Evolutionary conservation across 129 eudicot genomes (phyloP).

Genomic region (Helichrysum umbraculigerum): DNA sequence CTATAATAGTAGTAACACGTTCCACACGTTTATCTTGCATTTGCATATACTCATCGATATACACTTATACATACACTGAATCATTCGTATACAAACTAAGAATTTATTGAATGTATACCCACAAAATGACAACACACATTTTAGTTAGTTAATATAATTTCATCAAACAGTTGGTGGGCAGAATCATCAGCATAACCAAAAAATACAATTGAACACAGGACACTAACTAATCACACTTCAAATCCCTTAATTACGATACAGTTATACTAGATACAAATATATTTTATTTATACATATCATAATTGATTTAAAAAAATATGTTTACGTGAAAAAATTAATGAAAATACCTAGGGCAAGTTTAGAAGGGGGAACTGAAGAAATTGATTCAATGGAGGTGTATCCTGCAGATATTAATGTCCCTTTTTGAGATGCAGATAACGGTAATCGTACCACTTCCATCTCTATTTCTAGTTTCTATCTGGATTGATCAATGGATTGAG

Average conservation of each 20-base stretch:
- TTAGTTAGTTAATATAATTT: background rate
- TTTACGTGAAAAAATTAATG: background rate
- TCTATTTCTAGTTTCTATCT: background rate
- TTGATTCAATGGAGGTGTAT: constrained; percentile 69
- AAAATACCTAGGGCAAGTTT: constrained; percentile 53
- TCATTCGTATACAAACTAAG: background rate
- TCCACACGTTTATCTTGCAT: background rate
- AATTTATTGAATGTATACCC: background rate
- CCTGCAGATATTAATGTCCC: constrained; percentile 80
- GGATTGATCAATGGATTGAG: background rate
- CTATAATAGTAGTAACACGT: too few species aligned
- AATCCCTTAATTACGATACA: background rate
- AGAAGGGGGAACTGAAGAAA: constrained; percentile 52
- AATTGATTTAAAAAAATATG: background rate
- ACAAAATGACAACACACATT: background rate
- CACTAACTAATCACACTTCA: background rate
- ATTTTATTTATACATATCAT: too few species aligned
- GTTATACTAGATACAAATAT: background rate
- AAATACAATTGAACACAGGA: background rate
- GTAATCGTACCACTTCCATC: constrained; percentile 63
- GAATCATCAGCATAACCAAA: background rate
- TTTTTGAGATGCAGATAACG: constrained; percentile 64
- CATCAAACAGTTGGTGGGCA: constrained; percentile 39
- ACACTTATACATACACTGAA: background rate
- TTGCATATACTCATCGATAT: background rate